Evolutionary conservation across 306 rosid species (phyloP), one percentile per base, ranked within the genome.

Genomic region (Inga laurina): DNA sequence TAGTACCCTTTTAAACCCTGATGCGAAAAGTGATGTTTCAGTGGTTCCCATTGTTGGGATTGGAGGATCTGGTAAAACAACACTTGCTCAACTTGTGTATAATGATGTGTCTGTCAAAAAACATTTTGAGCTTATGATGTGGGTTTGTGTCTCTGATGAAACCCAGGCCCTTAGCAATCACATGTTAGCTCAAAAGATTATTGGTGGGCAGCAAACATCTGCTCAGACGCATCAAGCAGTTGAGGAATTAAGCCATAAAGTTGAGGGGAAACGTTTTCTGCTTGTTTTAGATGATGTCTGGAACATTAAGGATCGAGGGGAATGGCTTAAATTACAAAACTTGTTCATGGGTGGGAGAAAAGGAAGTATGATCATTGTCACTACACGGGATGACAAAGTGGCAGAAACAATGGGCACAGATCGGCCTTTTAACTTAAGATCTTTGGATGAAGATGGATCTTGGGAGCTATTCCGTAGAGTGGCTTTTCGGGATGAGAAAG

Each of bases 251-350:
- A 37, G 41, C 5, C 5, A 37, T 5, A 37, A 4, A 7, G 0
- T 84, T 1, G 7, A 51, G 3, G 61, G 62, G 2, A 72, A 73
- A 35, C 41, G 13, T 12, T 84, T 37, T 48, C 48, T 84, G 12
- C 80, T 84, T 65, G 83, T 84, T 0, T 66, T 84, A 5, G 86
- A 84, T 1, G 80, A 79, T 49, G 52, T 84, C 0, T 79, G 76
- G 80, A 39, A 79, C 3, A 34, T 34, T 37, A 67, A 51, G 1
- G 3, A 49, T 19, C 8, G 2, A 11, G 70, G 11, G 0, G 2
- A 10, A 1, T 78, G 83, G 86, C 3, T 4, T 1, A 0, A 0
- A 14, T 24, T 79, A 15, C 16, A n/a, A 15, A 8, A 1, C 3
- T 45, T 54, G 6, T 52, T 84, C 14, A 30, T 2, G 22, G 30